Evolutionary conservation across 306 rosid genomes (phyloP), one percentile per base, ranked within the genome.

Genomic region (Mucuna pruriens): DNA sequence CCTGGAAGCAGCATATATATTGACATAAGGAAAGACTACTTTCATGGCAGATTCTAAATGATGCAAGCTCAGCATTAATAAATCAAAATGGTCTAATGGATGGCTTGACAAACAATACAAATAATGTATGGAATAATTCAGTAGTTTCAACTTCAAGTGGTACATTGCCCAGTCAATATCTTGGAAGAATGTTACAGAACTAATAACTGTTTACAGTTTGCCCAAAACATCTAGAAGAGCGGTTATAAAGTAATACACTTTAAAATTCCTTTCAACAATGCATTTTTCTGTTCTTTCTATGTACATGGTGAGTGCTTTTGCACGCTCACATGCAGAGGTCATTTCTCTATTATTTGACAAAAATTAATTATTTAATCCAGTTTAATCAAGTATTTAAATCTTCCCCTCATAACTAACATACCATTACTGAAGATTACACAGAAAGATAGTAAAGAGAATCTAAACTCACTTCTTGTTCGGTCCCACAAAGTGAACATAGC

Each of bases 381-480:
- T 33, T n/a, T 42, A 65, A 60, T 11, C 49, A 6, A 9, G 23
- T 13, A 61, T 15, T 48, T 51, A 60, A 31, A 42, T 45, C 29
- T 65, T 29, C 31, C 39, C 39, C 38, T 61, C 31, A 65, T 36
- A 57, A 40, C 42, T 67, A 40, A 38, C 17, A 66, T 16, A 25
- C 11, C 76, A 52, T 22, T 23, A 25, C 10, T n/a, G 74, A 34
- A 25, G 36, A 54, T 33, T 20, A 36, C 33, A 77, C 16, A 70
- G 9, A 62, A 66, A 54, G 42, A 54, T 46, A 42, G 8, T 54
- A 0, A 39, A 20, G 19, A 83, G 58, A 74, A 74, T 74, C 33
- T 66, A 33, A 76, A 81, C 94, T 42, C 78, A 91, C 97, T 97
- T 89, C 92, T 84, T 92, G 98, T 81, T 92, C 97, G 0, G 95